Evolutionary conservation across 139 green algal genomes (phyloP).

Genomic region (Coccomyxa sp.): DNA sequence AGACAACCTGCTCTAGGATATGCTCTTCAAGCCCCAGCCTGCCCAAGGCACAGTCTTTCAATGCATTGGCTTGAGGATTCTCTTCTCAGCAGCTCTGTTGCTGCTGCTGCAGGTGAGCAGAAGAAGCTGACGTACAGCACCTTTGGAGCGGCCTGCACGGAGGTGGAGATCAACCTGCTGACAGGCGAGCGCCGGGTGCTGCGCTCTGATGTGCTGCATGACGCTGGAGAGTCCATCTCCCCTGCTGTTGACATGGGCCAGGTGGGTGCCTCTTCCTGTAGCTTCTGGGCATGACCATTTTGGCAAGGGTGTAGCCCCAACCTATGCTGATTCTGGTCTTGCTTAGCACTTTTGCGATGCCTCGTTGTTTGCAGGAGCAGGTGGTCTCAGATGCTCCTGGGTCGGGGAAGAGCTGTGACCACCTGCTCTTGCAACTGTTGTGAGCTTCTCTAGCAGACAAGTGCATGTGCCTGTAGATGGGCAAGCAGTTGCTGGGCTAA

Average conservation of each 20-base stretch:
- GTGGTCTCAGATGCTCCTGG: too few species aligned
- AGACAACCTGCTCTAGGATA: neutral
- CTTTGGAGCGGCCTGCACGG: constrained; percentile 53
- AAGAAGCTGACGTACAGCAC: constrained; percentile 32
- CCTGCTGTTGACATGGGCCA: constrained; percentile 64
- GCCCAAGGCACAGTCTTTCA: neutral
- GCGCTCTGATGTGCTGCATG: constrained; percentile 49
- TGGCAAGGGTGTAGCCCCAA: too few species aligned
- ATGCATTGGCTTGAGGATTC: neutral
- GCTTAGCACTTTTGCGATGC: too few species aligned
- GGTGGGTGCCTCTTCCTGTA: constrained; percentile 39
- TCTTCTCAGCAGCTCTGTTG: neutral
- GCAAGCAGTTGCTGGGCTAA: too few species aligned
- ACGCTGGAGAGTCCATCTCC: constrained; percentile 54
- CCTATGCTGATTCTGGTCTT: too few species aligned
- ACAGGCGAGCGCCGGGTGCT: constrained; percentile 53
- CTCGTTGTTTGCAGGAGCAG: too few species aligned
- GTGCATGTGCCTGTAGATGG: too few species aligned
- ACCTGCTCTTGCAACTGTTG: too few species aligned
- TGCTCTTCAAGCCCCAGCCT: neutral
- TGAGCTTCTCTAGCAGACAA: too few species aligned
- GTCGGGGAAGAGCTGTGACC: too few species aligned
- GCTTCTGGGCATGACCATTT: too few species aligned
- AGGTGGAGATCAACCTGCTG: constrained; percentile 65
- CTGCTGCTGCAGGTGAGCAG: neutral